These are phyloP conservation scores for Gleditsia sinensis DNA, from an alignment of 306 rosid genomes.

Conservation along the genomic window DNA sequence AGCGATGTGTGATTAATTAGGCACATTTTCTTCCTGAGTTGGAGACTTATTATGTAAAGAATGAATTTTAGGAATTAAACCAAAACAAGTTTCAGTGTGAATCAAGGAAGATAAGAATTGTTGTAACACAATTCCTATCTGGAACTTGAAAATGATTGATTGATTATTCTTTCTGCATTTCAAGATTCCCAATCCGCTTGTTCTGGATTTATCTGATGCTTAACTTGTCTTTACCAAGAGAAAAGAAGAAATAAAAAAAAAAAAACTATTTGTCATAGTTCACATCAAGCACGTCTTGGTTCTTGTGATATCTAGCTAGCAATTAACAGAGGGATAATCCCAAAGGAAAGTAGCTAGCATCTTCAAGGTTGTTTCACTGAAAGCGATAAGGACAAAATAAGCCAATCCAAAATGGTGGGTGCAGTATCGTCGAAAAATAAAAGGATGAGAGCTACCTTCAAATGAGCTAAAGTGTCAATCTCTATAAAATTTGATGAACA, in stretches of 20 bases:
- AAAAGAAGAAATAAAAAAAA: not conserved
- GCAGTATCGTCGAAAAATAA: not conserved
- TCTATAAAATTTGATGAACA: conserved; percentile 21
- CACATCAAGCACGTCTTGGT: no score
- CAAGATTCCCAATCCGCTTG: no score
- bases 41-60: no score
- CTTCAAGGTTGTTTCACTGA: conserved; percentile 38
- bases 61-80: no score
- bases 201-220: not conserved
- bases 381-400: conserved; percentile 42
- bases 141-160: not conserved
- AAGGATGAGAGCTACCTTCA: not conserved
- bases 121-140: no score
- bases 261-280: no score
- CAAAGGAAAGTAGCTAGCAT: not conserved
- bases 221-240: not conserved
- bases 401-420: conserved; percentile 40
- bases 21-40: no score
- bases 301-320: not conserved
- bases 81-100: no score
- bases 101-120: no score
- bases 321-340: not conserved
- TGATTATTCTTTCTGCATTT: no score
- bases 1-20: no score
- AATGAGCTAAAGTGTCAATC: not conserved